phyloP scores from a whole-genome alignment of 2,329 filamentous ascomycete species.

The Calonectria pteridis region DNA sequence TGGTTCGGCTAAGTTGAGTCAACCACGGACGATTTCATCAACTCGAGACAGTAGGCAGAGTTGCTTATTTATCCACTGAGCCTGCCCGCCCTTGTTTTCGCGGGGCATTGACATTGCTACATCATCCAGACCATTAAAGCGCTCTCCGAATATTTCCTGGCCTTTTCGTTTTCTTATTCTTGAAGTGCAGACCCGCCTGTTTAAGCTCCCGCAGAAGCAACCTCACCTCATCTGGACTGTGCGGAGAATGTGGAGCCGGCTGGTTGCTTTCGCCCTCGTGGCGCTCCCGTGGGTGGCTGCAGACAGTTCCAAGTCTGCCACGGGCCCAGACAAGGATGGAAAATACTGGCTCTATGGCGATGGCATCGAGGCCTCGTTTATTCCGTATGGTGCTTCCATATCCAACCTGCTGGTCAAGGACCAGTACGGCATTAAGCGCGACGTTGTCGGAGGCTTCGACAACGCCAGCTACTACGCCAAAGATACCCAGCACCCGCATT shows the following conservation, averaged over 20 bases:
- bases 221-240: background rate
- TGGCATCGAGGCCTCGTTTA: slow-evolving; percentile 76
- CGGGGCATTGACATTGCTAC: background rate
- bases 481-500: slow-evolving; percentile 76
- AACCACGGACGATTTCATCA: background rate
- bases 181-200: background rate
- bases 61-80: background rate
- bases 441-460: slow-evolving; percentile 81
- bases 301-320: slow-evolving; percentile 25
- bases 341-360: slow-evolving; percentile 80
- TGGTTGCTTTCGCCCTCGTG: slow-evolving; percentile 5
- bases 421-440: slow-evolving; percentile 74
- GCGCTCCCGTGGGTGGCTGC: slow-evolving; percentile 5
- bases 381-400: slow-evolving; percentile 80
- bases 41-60: background rate
- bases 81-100: background rate
- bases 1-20: slow-evolving; percentile 9
- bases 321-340: slow-evolving; percentile 66
- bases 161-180: background rate
- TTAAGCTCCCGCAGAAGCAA: background rate
- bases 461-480: slow-evolving; percentile 78
- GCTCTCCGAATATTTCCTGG: background rate
- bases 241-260: background rate
- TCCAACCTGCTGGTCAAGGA: slow-evolving; percentile 79
- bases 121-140: background rate